phyloP scores from a whole-genome alignment of 1,284 basidiomycete species.

The Blastosporella zonata region DNA sequence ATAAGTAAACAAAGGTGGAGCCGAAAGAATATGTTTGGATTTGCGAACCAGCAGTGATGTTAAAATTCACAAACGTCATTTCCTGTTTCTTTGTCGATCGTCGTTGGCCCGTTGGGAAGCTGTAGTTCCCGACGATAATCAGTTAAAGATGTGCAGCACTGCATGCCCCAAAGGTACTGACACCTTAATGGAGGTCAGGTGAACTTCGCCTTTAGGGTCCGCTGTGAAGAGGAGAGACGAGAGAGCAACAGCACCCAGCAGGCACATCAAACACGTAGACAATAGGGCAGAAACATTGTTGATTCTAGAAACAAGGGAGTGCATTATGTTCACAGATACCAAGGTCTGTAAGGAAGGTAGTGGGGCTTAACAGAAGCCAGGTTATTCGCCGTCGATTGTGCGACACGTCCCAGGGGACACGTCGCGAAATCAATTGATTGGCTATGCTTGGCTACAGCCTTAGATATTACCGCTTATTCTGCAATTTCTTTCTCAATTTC shows the following conservation, averaged over 20 bases:
- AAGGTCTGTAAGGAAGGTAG: not conserved
- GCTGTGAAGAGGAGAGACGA: conserved; percentile 66
- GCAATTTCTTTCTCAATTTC: not conserved
- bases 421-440: conserved; percentile 3
- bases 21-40: not conserved
- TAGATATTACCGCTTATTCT: not conserved
- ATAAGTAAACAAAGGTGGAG: not conserved
- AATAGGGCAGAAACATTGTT: conserved; percentile 74
- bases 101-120: conserved; percentile 52
- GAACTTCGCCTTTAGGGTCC: conserved; percentile 54
- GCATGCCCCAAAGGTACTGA: conserved; percentile 32
- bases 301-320: conserved; percentile 63
- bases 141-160: not conserved
- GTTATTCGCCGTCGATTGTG: not conserved
- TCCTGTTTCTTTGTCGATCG: conserved; percentile 62
- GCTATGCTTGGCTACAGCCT: conserved; percentile 8
- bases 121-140: conserved; percentile 24
- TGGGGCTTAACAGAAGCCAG: not conserved
- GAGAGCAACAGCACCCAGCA: conserved; percentile 73
- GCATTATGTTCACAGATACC: conserved; percentile 45
- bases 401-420: not conserved
- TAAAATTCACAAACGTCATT: conserved; percentile 74
- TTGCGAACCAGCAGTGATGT: conserved; percentile 67
- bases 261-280: conserved; percentile 74
- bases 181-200: conserved; percentile 68